These are phyloP conservation scores for Daldinia concentrica DNA, from an alignment of 495 filamentous ascomycete species.

Conservation along the genomic window DNA sequence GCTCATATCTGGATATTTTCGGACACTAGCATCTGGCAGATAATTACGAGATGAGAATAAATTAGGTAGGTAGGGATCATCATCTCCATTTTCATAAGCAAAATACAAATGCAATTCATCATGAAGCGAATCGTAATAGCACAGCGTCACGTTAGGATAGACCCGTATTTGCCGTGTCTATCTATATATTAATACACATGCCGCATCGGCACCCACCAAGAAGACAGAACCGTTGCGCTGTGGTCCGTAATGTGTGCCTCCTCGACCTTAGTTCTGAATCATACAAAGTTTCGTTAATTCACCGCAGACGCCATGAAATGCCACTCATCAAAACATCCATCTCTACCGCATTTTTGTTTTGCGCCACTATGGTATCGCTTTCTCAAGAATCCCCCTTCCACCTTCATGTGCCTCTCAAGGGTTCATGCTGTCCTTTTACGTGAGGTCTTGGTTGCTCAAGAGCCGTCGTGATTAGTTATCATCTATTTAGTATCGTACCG, in stretches of 20 bases:
- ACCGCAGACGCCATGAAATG: conserved; percentile 36
- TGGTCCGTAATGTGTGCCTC: neutral
- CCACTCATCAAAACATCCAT: conserved; percentile 34
- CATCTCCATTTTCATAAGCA: neutral
- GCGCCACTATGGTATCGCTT: conserved; percentile 32
- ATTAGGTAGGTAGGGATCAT: neutral
- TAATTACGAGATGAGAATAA: neutral
- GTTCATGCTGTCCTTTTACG: conserved; percentile 10
- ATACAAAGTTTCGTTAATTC: conserved; percentile 34
- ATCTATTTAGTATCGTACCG: conserved; percentile 12
- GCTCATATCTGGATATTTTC: no score
- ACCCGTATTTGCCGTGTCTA: conserved; percentile 29
- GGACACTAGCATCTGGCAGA: no score
- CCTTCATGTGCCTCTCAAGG: conserved; percentile 17
- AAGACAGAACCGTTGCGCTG: conserved; percentile 4
- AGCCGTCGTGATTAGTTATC: conserved; percentile 15
- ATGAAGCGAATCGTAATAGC: conserved; percentile 5
- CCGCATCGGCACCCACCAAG: neutral
- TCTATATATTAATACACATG: conserved; percentile 42
- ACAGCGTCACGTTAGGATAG: conserved; percentile 13
- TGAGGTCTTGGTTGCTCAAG: conserved; percentile 19
- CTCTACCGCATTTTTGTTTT: conserved; percentile 27
- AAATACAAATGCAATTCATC: neutral
- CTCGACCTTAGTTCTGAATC: conserved; percentile 11
- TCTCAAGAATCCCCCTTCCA: conserved; percentile 26